Evolutionary conservation across 495 filamentous ascomycete genomes (phyloP), one percentile per base, ranked within the genome.

Genomic region (Choiromyces venosus): DNA sequence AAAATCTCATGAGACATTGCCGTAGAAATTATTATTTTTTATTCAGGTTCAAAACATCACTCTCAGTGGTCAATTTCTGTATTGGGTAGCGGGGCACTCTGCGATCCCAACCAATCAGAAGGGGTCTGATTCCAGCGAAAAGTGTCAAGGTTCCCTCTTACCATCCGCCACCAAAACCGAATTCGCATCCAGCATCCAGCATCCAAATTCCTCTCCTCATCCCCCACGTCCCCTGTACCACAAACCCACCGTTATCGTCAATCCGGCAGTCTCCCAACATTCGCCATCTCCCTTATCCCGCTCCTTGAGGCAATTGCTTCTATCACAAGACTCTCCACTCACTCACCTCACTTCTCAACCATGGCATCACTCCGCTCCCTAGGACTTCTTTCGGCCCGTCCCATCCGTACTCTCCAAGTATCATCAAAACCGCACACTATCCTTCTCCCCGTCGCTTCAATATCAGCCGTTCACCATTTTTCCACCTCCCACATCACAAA

Each of bases 291-390:
- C n/a, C n/a, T n/a, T 56, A n/a, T n/a, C 38, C 38, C 61, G 36
- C 37, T n/a, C 37, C 44, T 7, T 37, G 61, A 37, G 21, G 37
- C 68, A 71, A 71, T 74, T 69, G 39, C 68, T 42, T 73, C 40
- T 66, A 61, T 25, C 61, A 56, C 39, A 44, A 67, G 21, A 65
- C 56, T 29, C 39, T n/a, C 37, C 66, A 72, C 35, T 46, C 37
- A 52, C 61, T 56, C 52, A 8, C 61, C 19, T 42, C 37, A 9
- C 66, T 38, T 10, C 46, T 37, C 73, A 68, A 38, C 46, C 7
- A 76, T 74, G 71, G 52, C 76, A 35, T 69, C 79, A 25, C 39
- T 81, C 71, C 78, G 73, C 69, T 70, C 79, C 5, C 64, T 77
- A 21, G 37, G 64, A 29, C 71, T 81, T 36, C 56, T 72, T 61